Conservation (phyloP, 345 rosid genomes). For the Eucalyptus shirleyi region DNA sequence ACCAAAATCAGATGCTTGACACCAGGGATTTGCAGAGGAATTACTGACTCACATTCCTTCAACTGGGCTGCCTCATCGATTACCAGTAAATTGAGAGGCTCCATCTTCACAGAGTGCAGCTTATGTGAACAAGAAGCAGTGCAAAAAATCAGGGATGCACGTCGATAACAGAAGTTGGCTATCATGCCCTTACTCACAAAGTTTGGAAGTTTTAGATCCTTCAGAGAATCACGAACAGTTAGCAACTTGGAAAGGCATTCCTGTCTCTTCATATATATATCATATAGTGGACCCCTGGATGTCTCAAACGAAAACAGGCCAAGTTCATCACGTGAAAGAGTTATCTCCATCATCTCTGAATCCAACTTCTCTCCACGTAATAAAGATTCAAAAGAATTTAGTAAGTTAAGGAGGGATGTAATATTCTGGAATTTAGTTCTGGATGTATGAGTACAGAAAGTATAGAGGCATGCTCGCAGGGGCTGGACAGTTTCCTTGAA, state of each 20-base stretch:
- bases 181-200: not conserved
- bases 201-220: slow-evolving; percentile 8
- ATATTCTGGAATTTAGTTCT: not conserved
- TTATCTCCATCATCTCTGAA: slow-evolving; percentile 5
- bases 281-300: not conserved
- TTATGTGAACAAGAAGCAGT: too few species aligned
- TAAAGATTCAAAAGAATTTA: slow-evolving; percentile 1
- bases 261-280: not conserved
- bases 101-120: too few species aligned
- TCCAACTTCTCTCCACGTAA: not conserved
- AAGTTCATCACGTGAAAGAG: not conserved
- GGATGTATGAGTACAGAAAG: slow-evolving; percentile 17
- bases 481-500: not conserved
- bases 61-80: too few species aligned
- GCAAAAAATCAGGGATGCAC: too few species aligned
- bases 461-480: slow-evolving; percentile 2
- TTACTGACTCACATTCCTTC: too few species aligned
- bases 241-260: slow-evolving; percentile 11
- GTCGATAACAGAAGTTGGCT: slow-evolving; percentile 14
- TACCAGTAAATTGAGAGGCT: too few species aligned
- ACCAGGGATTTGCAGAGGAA: too few species aligned
- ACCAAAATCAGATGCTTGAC: too few species aligned
- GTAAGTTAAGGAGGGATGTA: not conserved
- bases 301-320: not conserved
- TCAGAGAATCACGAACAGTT: not conserved